Evolutionary conservation across 2,329 filamentous ascomycete genomes (phyloP), one percentile per base, ranked within the genome.

Genomic region (Ophiocordyceps unilateralis): DNA sequence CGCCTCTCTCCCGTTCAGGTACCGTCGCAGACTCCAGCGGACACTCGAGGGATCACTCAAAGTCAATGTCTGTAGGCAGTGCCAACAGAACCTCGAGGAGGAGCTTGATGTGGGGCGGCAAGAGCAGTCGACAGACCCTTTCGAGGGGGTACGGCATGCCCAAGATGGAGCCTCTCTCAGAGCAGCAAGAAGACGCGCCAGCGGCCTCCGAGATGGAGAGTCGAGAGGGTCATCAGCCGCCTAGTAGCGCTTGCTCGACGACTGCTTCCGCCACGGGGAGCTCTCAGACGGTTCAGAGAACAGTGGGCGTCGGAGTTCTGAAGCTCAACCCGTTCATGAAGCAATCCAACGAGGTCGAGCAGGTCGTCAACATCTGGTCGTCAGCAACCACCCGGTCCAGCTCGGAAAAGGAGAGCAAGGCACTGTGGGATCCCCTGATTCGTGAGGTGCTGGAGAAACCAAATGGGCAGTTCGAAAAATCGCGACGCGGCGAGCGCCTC

Each of bases 351-450:
- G 82, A 89, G 53, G 63, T 75, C 5, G 86, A 93, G 53, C 81
- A 86, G 46, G 71, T 83, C 1, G 67, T 94, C 43, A 78, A 72
- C 30, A 74, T 94, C 34, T 94, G 85, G 84, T 71, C 82, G 1
- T 75, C 82, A 1, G 32, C 32, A 36, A 66, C 70, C 2, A 55
- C 71, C 22, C 69, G 64, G 30, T 65, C 67, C 17, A 62, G 63
- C 5, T 66, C 73, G 14, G 75, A 83, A 40, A 72, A 68, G 41
- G 70, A 73, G 21, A 70, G 75, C 6, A 66, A 69, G 22, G 69
- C 81, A 39, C 81, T 78, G 14, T 89, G 83, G 72, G 76, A 88
- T 47, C 74, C 78, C 14, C 58, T 93, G 40, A 70, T 94, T 44
- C 70, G 74, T 30, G 78, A 83, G 40, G 61, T 93, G n/a, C 68